Percentiles rank a stretch among this genome's conserved stretches.
These are phyloP conservation scores for Multifurca ochricompacta DNA, from an alignment of 768 basidiomycete genomes.

Conservation along the genomic window DNA sequence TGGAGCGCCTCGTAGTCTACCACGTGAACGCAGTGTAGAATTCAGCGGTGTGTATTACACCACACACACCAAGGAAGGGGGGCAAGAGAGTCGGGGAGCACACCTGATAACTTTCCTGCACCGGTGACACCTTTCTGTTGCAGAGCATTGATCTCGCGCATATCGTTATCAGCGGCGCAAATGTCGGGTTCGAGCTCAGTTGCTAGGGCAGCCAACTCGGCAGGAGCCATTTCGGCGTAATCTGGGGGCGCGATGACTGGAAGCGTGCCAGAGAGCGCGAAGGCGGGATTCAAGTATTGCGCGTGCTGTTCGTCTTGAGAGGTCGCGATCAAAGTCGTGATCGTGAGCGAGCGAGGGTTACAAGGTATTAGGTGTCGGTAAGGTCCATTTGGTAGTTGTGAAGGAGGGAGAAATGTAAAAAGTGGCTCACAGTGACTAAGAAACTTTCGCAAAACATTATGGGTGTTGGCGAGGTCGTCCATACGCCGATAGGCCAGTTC, in stretches of 20 bases:
- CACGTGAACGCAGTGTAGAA: neutral
- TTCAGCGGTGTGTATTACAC: neutral
- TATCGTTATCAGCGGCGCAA: constrained; percentile 72
- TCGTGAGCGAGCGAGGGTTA: too few species aligned
- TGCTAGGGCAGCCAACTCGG: constrained; percentile 63
- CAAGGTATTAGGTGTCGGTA: too few species aligned
- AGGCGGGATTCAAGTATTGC: constrained; percentile 64
- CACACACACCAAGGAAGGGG: too few species aligned
- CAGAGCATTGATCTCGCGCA: constrained; percentile 66
- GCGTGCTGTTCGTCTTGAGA: constrained; percentile 82
- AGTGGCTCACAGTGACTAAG: constrained; percentile 53
- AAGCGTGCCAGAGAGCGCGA: constrained; percentile 61
- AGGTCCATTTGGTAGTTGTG: neutral
- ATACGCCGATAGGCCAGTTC: constrained; percentile 54
- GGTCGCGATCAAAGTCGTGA: too few species aligned
- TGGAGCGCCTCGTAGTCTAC: constrained; percentile 56
- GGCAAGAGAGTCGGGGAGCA: neutral
- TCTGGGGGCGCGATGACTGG: constrained; percentile 37
- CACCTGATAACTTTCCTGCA: constrained; percentile 64
- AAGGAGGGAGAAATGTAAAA: constrained; percentile 3
- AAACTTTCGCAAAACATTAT: constrained; percentile 68
- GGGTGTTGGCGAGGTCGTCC: constrained; percentile 49
- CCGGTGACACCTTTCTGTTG: constrained; percentile 64
- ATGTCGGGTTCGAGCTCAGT: constrained; percentile 80
- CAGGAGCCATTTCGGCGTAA: constrained; percentile 57